Conservation (phyloP, 495 filamentous ascomycete species). For the Aspergillus kassunensis region DNA sequence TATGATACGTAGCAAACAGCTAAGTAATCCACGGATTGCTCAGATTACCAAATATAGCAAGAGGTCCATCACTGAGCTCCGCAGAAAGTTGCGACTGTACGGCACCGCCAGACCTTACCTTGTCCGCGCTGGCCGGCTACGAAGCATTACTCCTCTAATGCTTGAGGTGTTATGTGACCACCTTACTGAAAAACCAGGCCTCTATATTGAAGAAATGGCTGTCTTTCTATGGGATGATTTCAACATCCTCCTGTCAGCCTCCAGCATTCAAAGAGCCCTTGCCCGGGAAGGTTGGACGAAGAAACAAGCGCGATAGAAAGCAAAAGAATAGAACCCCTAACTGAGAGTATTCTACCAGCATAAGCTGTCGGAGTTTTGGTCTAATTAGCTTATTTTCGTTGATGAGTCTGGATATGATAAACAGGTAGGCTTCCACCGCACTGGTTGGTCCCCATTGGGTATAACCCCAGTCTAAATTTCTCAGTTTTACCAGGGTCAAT, state of each 20-base stretch:
- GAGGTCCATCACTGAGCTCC: neutral
- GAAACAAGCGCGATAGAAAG: conserved; percentile 11
- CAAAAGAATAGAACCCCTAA: conserved; percentile 21
- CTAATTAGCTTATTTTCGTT: conserved; percentile 32
- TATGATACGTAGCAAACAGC: neutral
- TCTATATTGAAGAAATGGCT: conserved; percentile 23
- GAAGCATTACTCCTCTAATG: conserved; percentile 21
- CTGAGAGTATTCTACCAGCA: conserved; percentile 33
- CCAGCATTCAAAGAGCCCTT: conserved; percentile 4
- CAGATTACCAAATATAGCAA: neutral
- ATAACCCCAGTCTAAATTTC: conserved; percentile 30
- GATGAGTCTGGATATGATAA: conserved; percentile 34
- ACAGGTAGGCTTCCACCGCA: conserved; percentile 23
- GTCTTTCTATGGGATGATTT: conserved; percentile 23
- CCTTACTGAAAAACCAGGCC: conserved; percentile 18
- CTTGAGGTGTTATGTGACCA: conserved; percentile 18
- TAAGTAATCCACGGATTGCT: neutral
- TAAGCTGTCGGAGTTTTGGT: conserved; percentile 28
- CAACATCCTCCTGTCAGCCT: neutral
- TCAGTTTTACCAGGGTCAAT: conserved; percentile 27
- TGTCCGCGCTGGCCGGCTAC: conserved; percentile 15
- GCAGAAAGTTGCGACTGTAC: conserved; percentile 24
- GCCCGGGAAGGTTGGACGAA: conserved; percentile 8
- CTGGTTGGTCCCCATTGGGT: conserved; percentile 30
- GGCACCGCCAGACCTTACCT: conserved; percentile 20